Base-by-base conservation (phyloP, 768 basidiomycete genomes). In the Coprinopsis strossmayeri region DNA sequence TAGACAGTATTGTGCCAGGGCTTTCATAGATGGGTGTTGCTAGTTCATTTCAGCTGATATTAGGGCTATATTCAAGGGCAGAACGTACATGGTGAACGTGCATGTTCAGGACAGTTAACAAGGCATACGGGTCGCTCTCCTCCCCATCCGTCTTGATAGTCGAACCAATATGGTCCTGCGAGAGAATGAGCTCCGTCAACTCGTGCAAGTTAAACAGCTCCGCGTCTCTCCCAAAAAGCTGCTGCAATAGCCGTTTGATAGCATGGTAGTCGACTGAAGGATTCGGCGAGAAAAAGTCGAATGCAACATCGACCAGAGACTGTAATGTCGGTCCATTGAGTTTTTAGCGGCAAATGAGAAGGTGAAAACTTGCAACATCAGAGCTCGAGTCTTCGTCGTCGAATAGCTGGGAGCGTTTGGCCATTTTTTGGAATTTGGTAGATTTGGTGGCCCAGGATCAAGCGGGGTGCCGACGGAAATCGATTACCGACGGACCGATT, bases 241-340 rank as follows among this genome's bases (percentile, higher is more conserved):
- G 87, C 0, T 60, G 60, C 12, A 87, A 63, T 1, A 91, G 74
- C 0, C 87, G 77, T 48, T 89, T 87, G 59, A 95, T 71, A 1
- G 93, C 91, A 53, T 87, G 82, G 61, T 87, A 96, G 68, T 98
- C 94, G 57, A 89, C 67, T 21, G 63, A 74, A 2, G 87, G 80
- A 55, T 88, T 84, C 4, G 90, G 82, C 63, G 90, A 84, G 74
- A 90, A 94, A 63, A 96, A 98, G 55, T 96, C 92, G 59, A 98
- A 97, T 59, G 87, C 84, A 55, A 94, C 85, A 64, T 94, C 78
- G 67, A 94, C 75, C 57, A 85, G 74, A 49, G 56, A 57, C 55
- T 56, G 35, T 27, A 38, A 60, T 66, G 7, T 32, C 7, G 43
- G 55, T 52, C 52, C 65, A 58, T 52, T 58, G 46, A 41, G 10